Evolutionary conservation across 2,329 filamentous ascomycete genomes (phyloP), one percentile per base, ranked within the genome.

Genomic region (Paracorniculantispora psalliotae): DNA sequence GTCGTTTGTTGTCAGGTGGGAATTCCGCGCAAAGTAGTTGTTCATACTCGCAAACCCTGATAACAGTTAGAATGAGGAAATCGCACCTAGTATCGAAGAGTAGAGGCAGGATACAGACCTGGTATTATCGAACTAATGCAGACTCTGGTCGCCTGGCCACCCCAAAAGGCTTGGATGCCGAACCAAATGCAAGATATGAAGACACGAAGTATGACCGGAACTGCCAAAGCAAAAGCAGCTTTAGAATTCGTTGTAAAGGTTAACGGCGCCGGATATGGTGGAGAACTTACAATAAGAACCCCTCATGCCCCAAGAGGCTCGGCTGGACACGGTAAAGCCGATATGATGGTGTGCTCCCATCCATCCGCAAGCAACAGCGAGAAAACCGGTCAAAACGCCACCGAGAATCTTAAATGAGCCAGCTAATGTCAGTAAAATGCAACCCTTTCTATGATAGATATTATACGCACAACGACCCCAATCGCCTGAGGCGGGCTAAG

Each of bases 261-360:
- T 30, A 9, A 8, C 17, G 6, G 30, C 39, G 30, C 19, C 15
- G 15, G 44, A 48, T 25, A n/a, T 41, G 41, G 6, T 19, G 41
- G 21, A 44, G n/a, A 10, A 62, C 63, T 51, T 25, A 66, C 67
- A 65, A 55, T 79, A 81, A 48, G 75, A 77, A 1, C 72, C 78
- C 30, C 75, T 70, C 67, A 80, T 65, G 3, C 79, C 79, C 78
- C 79, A 81, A 8, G 75, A 76, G 62, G 72, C 79, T 6, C 79
- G 71, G 62, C 63, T 65, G 8, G 63, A 63, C 17, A 68, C 67
- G 7, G 67, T 67, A 57, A 65, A 68, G 43, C 67, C 66, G 23
- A 68, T 63, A 47, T 67, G 61, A n/a, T 67, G 65, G 28, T 63
- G 50, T 25, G 65, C 64, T 21, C 65, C 65, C 55, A 65, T 62